Evolutionary conservation across 192 early-diverging fungal genomes (phyloP).

Genomic region (Paraglomus occultum): DNA sequence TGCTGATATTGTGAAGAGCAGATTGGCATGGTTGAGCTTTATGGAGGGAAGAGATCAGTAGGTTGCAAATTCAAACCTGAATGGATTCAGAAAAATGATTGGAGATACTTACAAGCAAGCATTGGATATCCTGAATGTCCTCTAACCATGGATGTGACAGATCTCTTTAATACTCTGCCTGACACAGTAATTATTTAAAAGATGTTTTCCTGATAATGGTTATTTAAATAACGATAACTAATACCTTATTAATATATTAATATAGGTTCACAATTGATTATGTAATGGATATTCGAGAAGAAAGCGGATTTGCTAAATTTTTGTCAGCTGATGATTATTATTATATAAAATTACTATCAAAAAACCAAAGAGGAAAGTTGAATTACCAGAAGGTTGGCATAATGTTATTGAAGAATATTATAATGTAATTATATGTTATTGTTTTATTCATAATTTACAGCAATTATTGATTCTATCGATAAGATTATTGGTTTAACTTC

Average conservation of each 20-base stretch:
- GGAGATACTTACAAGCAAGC: constrained; percentile 9
- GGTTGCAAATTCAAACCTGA: background rate
- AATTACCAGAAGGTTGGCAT: constrained; percentile 7
- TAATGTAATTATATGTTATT: constrained; percentile 7
- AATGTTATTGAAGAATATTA: background rate
- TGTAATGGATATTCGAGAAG: constrained; percentile 25
- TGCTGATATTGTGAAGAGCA: too few relatives aligned
- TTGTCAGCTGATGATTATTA: constrained; percentile 7
- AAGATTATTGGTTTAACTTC: too few relatives aligned
- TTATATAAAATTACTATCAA: constrained; percentile 20
- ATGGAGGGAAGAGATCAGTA: background rate
- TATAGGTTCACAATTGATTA: constrained; percentile 21
- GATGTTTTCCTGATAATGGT: constrained; percentile 1
- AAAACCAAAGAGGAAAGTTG: constrained; percentile 18
- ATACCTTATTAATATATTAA: constrained; percentile 17
- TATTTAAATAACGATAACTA: background rate
- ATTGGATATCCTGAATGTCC: background rate
- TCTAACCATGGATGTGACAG: background rate
- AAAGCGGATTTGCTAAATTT: constrained; percentile 16
- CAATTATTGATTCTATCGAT: constrained; percentile 2
- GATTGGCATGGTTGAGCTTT: too few relatives aligned
- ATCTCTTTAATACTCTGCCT: constrained; percentile 12
- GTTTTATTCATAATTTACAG: background rate
- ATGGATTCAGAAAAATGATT: constrained; percentile 12
- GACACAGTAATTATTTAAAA: constrained; percentile 2